These are phyloP conservation scores for Coprinopsis marcescibilis DNA, from an alignment of 768 basidiomycete genomes.

Conservation along the genomic window DNA sequence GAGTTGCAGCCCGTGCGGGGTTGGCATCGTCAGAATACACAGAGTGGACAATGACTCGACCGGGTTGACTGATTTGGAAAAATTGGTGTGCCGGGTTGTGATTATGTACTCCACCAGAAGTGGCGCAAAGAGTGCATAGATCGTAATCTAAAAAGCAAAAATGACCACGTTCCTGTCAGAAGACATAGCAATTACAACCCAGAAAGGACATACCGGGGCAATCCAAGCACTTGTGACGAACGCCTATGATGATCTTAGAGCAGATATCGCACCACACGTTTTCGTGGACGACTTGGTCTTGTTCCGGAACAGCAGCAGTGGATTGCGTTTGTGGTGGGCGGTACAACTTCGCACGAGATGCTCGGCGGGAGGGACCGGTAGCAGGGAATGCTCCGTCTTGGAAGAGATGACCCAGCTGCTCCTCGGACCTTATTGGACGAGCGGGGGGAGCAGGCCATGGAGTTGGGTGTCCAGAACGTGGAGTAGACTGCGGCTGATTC, in stretches of 20 bases:
- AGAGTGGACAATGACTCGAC: constrained; percentile 59
- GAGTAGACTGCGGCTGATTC: too few relatives aligned
- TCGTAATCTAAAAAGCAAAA: constrained; percentile 52
- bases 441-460: not conserved
- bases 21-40: constrained; percentile 27
- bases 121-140: constrained; percentile 57
- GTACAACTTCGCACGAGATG: not conserved
- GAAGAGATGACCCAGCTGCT: constrained; percentile 2
- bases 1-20: not conserved
- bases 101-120: constrained; percentile 38
- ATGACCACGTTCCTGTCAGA: not conserved
- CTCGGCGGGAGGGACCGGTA: constrained; percentile 1
- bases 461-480: not conserved
- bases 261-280: constrained; percentile 68
- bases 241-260: constrained; percentile 47
- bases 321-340: not conserved
- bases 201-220: constrained; percentile 48
- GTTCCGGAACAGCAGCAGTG: not conserved
- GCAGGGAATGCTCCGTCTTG: constrained; percentile 9
- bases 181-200: not conserved
- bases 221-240: constrained; percentile 77
- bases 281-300: constrained; percentile 39
- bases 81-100: constrained; percentile 69
- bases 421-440: not conserved
- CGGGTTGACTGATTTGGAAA: constrained; percentile 61